Base-by-base conservation (phyloP, 1,284 basidiomycete genomes). In the Agroathelia rolfsii region DNA sequence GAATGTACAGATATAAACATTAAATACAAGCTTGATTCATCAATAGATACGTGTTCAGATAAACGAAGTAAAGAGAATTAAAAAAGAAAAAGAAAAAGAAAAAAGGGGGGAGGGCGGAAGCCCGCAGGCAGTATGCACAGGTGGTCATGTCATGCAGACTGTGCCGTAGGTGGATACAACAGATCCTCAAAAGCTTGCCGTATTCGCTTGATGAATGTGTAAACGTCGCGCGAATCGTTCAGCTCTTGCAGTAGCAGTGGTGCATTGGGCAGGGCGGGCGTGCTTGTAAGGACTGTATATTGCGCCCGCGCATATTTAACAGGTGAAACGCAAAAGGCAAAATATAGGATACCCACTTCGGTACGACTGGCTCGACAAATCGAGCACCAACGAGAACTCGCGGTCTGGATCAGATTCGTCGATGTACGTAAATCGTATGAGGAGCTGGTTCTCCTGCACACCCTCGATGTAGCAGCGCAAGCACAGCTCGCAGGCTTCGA, bases 311-410 rank as follows among this genome's bases (percentile, higher is more conserved):
- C 31, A 25, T 30, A 24, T 24, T 29, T 16, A 4, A 22, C 17
- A 5, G 13, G 15, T 31, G 22, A 34, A n/a, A 30, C 34, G 30
- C 34, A 10, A 17, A 33, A 11, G n/a, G n/a, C n/a, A 6, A 18
- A n/a, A 30, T 18, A 24, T 5, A 26, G 2, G 4, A 24, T n/a
- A 46, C 64, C 32, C 34, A 86, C 87, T 81, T 62, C 70, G 70
- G 46, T 86, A 89, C 2, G 59, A 52, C 8, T 58, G 53, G 6
- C 57, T 54, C 0, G 77, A 73, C 11, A 87, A 62, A 46, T 93
- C 85, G 16, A 92, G 51, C 1, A 89, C 76, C 36, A 92, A 64
- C 34, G 68, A 78, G 41, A 77, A 86, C 45, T 88, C 83, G 19
- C 70, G 63, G 10, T 67, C 59, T 3, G 62, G 61, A 35, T 79